Conservation (phyloP, 495 filamentous ascomycete species). For the Chaetomium cochliodes region DNA sequence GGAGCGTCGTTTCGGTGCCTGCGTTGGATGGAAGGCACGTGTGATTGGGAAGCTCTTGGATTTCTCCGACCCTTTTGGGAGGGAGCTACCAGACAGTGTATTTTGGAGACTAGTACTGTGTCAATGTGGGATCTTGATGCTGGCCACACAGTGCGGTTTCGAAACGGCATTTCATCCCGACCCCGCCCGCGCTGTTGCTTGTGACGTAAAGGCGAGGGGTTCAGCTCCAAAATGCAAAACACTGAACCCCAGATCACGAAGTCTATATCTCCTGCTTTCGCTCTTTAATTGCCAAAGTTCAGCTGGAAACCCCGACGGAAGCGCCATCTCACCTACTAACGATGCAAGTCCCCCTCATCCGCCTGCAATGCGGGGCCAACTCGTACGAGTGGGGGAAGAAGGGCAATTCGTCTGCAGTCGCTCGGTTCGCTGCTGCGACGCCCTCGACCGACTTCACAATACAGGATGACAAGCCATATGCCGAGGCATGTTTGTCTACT, state of each 20-base stretch:
- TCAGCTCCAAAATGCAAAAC: background rate
- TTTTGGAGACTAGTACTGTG: background rate
- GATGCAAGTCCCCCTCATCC: conserved; percentile 70
- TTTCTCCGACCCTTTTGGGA: too few species aligned
- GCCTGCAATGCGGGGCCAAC: conserved; percentile 94
- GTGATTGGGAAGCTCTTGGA: too few species aligned
- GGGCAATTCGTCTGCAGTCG: conserved; percentile 74
- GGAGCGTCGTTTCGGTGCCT: too few species aligned
- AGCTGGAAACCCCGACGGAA: background rate
- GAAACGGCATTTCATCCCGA: background rate
- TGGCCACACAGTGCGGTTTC: background rate
- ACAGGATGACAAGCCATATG: conserved; percentile 80
- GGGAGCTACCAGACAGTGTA: too few species aligned
- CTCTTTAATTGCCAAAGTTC: too few species aligned
- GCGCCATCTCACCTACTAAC: background rate
- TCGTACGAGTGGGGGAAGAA: conserved; percentile 99
- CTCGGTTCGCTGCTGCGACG: conserved; percentile 75
- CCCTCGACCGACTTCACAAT: conserved; percentile 69
- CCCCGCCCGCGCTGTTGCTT: background rate
- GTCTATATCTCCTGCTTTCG: too few species aligned
- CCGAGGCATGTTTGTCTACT: conserved; percentile 60
- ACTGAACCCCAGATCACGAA: too few species aligned
- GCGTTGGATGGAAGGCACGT: too few species aligned
- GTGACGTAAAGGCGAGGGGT: conserved; percentile 5
- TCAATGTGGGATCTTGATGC: too few species aligned